Evolutionary conservation across 495 filamentous ascomycete genomes (phyloP), one percentile per base, ranked within the genome.

Genomic region (Xylaria scruposa): DNA sequence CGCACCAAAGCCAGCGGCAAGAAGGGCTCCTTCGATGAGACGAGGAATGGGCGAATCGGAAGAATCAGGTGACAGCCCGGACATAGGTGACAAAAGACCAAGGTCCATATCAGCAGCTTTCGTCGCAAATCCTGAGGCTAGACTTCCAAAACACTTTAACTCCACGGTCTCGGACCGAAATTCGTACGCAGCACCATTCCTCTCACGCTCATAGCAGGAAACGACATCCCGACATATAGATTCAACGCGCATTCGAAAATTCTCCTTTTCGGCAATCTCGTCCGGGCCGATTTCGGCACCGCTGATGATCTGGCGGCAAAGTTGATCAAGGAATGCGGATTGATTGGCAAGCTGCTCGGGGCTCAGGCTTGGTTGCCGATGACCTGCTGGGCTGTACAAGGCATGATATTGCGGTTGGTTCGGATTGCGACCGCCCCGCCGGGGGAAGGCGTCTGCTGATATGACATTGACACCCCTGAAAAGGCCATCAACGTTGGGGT

Each of bases 101-200:
- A 94, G 83, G 78, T 94, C 92, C 88, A 95, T 91, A 75, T 94
- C 92, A 1, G 92, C 91, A 12, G 85, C 86, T 77, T 88, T 89
- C 8, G 89, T 91, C 7, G 91, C 92, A 77, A 94, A 93, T 0
- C 91, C 92, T 12, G 91, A 92, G 12, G 83, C 84, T 53, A 94
- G 83, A 73, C 92, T 94, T 3, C 92, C 92, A 73, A 93, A 94
- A 70, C 88, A 90, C 70, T 87, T 86, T 7, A 95, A 81, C 44
- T 88, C 81, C 4, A 94, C 87, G 47, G 82, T 81, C 13, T 77
- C 71, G 10, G 86, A 70, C 63, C 85, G 81, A 71, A 91, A 89
- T 31, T 68, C 63, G 0, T 40, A 36, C 4, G 72, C 33, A 8
- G 72, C 40, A 29, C 77, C 72, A n/a, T 81, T 79, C 7, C 75